A percentile compares a stretch with the other conserved stretches of the same genome.
These are phyloP conservation scores for Volvariella volvacea DNA, from an alignment of 1,284 basidiomycete species.

Conservation along the genomic window DNA sequence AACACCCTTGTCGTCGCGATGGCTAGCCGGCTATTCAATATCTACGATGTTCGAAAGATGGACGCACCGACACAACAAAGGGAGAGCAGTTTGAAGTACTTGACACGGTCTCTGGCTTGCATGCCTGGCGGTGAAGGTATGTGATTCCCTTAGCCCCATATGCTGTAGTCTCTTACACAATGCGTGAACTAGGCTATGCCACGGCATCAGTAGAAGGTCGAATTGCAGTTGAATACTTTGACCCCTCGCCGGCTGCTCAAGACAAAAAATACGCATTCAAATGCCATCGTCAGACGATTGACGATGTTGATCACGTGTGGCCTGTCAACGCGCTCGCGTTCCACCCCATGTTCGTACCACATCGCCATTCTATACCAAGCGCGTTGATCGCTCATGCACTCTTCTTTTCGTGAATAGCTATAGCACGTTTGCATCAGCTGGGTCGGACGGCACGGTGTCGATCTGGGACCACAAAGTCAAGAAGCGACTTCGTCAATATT, in stretches of 20 bases:
- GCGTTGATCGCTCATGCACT: not conserved
- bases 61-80: slow-evolving; percentile 66
- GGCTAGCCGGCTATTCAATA: slow-evolving; percentile 83
- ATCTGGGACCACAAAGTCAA: slow-evolving; percentile 98
- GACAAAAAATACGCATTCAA: slow-evolving; percentile 98
- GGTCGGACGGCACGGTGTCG: slow-evolving; percentile 86
- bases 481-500: slow-evolving; percentile 88
- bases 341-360: slow-evolving; percentile 54
- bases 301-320: slow-evolving; percentile 97
- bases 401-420: slow-evolving; percentile 41
- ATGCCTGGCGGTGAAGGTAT: slow-evolving; percentile 90
- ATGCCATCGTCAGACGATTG: slow-evolving; percentile 87
- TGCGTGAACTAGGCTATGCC: slow-evolving; percentile 68
- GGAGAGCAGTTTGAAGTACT: slow-evolving; percentile 93
- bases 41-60: slow-evolving; percentile 81
- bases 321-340: slow-evolving; percentile 95
- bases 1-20: slow-evolving; percentile 83
- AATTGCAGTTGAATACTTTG: slow-evolving; percentile 97
- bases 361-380: not conserved
- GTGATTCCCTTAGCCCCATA: slow-evolving; percentile 12
- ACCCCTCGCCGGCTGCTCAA: slow-evolving; percentile 70
- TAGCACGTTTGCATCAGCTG: slow-evolving; percentile 93
- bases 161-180: not conserved
- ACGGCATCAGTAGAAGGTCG: slow-evolving; percentile 93
- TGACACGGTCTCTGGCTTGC: slow-evolving; percentile 86